A percentile compares a stretch with the other conserved stretches of the same genome.
phyloP scores from a whole-genome alignment of 129 eudicot genomes.

The Saussurea involucrata region DNA sequence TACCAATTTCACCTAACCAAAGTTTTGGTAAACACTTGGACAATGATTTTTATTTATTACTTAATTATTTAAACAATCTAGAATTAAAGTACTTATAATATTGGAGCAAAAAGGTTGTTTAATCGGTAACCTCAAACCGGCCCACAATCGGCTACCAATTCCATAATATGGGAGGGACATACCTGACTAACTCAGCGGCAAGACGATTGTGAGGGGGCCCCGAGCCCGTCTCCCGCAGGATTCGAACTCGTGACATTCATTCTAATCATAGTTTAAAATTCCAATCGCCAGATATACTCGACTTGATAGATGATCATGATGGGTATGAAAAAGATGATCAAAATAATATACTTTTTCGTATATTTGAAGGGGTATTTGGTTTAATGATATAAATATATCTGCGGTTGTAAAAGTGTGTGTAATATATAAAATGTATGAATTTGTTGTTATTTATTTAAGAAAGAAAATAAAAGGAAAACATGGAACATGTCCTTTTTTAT shows the following conservation, averaged over 20 bases:
- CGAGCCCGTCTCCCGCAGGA: too few relatives aligned
- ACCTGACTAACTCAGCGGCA: too few relatives aligned
- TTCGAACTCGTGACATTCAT: too few relatives aligned
- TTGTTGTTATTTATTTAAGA: too few relatives aligned
- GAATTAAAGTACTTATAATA: neutral
- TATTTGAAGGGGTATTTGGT: too few relatives aligned
- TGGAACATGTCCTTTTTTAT: constrained; percentile 18
- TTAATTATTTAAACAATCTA: neutral
- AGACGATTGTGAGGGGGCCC: too few relatives aligned
- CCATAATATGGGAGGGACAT: too few relatives aligned
- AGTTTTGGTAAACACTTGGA: constrained; percentile 1
- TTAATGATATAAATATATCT: too few relatives aligned
- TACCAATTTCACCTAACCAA: constrained; percentile 25
- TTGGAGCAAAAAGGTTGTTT: neutral
- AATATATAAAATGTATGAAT: too few relatives aligned
- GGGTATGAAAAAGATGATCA: neutral
- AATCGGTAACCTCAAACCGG: too few relatives aligned
- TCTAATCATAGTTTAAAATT: neutral
- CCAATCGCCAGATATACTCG: neutral
- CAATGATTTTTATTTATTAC: neutral
- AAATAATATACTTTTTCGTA: neutral
- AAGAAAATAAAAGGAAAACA: neutral
- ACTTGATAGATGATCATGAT: neutral
- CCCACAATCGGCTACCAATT: too few relatives aligned
- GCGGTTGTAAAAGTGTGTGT: neutral